A percentile compares a stretch with the other conserved stretches of the same genome.
Conservation (phyloP, 108 stramenopile genomes). For the Cyclotella distinguenda region DNA sequence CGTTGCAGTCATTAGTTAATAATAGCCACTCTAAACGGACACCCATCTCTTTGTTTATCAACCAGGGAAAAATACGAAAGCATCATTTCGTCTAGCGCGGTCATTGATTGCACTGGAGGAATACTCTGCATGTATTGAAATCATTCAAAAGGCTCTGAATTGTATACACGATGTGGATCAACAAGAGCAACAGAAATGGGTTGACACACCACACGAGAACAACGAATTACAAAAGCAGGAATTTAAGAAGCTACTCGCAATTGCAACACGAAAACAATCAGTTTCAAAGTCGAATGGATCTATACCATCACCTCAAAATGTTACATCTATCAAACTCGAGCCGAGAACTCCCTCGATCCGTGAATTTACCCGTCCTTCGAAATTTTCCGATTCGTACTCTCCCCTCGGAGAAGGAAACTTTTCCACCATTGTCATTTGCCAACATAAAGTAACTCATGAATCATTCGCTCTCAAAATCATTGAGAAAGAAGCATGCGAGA, state of each 20-base stretch:
- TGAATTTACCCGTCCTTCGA: slow-evolving; percentile 70
- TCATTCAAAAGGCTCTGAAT: slow-evolving; percentile 26
- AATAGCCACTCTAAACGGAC: not conserved
- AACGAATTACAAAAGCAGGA: slow-evolving; percentile 48
- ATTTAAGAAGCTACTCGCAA: slow-evolving; percentile 52
- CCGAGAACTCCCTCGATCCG: slow-evolving; percentile 65
- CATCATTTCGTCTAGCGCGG: slow-evolving; percentile 79
- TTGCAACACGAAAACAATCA: slow-evolving; percentile 34
- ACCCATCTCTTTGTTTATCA: not conserved
- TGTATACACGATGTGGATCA: not conserved
- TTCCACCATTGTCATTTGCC: slow-evolving; percentile 72
- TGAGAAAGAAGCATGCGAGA: slow-evolving; percentile 88
- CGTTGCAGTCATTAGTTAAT: too few species aligned
- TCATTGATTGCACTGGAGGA: slow-evolving; percentile 60
- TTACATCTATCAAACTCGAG: slow-evolving; percentile 57
- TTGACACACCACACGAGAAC: slow-evolving; percentile 4
- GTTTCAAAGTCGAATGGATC: not conserved
- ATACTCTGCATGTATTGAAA: slow-evolving; percentile 44
- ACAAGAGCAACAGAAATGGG: not conserved
- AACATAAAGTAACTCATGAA: slow-evolving; percentile 81
- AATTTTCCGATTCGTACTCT: slow-evolving; percentile 60
- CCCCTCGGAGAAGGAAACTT: slow-evolving; percentile 89
- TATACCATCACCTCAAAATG: slow-evolving; percentile 9
- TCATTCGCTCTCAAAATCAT: slow-evolving; percentile 95
- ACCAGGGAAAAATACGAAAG: slow-evolving; percentile 49